phyloP scores from a whole-genome alignment of 2,329 filamentous ascomycete species.

The Fusarium gaditjirri region DNA sequence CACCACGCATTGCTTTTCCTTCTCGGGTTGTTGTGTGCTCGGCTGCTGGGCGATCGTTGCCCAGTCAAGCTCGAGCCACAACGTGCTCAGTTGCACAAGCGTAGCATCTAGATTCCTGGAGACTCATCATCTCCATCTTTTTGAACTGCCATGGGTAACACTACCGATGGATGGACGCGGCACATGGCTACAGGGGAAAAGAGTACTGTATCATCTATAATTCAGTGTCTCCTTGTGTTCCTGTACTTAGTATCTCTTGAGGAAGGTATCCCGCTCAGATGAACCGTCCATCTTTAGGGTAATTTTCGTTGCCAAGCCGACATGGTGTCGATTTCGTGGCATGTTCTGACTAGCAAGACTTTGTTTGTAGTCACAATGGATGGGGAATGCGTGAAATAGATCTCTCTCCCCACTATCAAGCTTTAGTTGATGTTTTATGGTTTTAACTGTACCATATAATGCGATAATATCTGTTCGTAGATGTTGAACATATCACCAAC shows the following conservation, averaged over 20 bases:
- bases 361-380: neutral
- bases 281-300: constrained; percentile 13
- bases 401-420: neutral
- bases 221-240: neutral
- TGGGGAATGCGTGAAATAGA: neutral
- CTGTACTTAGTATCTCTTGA: neutral
- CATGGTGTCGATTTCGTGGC: neutral
- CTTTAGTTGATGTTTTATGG: neutral
- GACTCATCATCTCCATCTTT: constrained; percentile 19
- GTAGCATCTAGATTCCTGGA: constrained; percentile 34
- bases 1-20: constrained; percentile 14
- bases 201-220: neutral
- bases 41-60: constrained; percentile 27
- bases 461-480: neutral
- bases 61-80: constrained; percentile 27
- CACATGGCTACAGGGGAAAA: constrained; percentile 17
- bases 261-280: neutral
- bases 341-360: neutral
- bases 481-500: neutral
- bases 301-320: constrained; percentile 2
- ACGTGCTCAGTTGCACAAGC: constrained; percentile 31
- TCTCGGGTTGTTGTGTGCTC: constrained; percentile 10
- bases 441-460: neutral
- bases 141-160: constrained; percentile 30
- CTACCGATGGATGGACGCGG: constrained; percentile 18